Percentiles rank a stretch among this genome's conserved stretches.
These are phyloP conservation scores for Gremmenia infestans DNA, from an alignment of 2,329 filamentous ascomycete genomes.

Conservation along the genomic window DNA sequence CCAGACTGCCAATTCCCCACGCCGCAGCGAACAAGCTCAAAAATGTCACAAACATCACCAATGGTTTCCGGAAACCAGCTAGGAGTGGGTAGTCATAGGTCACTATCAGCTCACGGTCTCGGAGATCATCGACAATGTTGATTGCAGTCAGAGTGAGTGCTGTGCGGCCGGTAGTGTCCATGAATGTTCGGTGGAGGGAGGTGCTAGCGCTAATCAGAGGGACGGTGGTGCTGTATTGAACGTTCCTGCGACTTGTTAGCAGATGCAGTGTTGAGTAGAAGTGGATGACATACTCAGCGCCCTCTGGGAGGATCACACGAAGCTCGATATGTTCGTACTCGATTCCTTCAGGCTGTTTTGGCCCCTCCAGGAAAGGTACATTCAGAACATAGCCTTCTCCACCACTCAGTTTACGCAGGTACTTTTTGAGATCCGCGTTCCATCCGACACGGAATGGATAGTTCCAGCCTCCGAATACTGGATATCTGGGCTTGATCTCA, in stretches of 20 bases:
- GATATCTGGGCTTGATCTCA: constrained; percentile 89
- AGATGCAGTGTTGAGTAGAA: constrained; percentile 45
- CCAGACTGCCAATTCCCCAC: constrained; percentile 60
- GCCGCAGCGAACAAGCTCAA: constrained; percentile 68
- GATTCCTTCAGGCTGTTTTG: constrained; percentile 77
- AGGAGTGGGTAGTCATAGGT: constrained; percentile 78
- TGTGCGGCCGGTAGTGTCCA: constrained; percentile 89
- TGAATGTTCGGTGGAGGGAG: constrained; percentile 76
- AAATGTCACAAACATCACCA: constrained; percentile 71
- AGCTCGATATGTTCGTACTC: constrained; percentile 79
- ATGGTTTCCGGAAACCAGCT: constrained; percentile 77
- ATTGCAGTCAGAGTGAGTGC: constrained; percentile 72
- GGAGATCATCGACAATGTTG: constrained; percentile 86
- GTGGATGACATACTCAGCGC: constrained; percentile 65
- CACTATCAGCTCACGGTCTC: constrained; percentile 77
- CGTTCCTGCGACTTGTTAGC: constrained; percentile 53
- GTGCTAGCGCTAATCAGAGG: constrained; percentile 59
- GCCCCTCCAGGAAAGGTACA: constrained; percentile 89
- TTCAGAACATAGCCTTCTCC: constrained; percentile 77
- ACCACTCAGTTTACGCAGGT: constrained; percentile 59
- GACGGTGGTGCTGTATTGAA: constrained; percentile 70
- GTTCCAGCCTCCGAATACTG: constrained; percentile 97
- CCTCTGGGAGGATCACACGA: constrained; percentile 84
- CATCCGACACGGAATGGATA: constrained; percentile 96
- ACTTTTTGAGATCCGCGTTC: constrained; percentile 79